Percentiles rank a stretch among this genome's conserved stretches.
phyloP scores from a whole-genome alignment of 1,284 basidiomycete genomes.

The Cryptococcus amylolentus region DNA sequence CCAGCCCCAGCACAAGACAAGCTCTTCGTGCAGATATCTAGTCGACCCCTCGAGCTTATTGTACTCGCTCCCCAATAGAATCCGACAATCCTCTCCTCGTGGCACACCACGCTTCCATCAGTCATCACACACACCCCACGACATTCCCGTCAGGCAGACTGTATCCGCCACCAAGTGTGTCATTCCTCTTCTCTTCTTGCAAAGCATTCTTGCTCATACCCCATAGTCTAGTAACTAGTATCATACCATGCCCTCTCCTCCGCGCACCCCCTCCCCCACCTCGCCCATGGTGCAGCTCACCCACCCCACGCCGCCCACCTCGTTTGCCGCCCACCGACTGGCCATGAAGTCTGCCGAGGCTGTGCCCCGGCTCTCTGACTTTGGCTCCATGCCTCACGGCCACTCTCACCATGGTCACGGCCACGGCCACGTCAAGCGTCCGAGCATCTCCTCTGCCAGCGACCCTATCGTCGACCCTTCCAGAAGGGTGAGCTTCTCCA shows the following conservation, averaged over 20 bases:
- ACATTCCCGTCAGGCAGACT: slow-evolving; percentile 1
- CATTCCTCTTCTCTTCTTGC: not conserved
- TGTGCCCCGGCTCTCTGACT: not conserved
- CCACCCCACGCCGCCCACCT: slow-evolving; percentile 26
- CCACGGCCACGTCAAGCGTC: slow-evolving; percentile 3
- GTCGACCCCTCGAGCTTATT: not conserved
- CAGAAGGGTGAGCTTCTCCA: slow-evolving; percentile 12
- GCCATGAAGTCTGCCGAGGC: not conserved
- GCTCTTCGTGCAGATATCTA: slow-evolving; percentile 1
- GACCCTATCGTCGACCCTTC: slow-evolving; percentile 4
- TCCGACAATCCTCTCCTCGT: not conserved
- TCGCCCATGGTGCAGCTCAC: slow-evolving; percentile 16
- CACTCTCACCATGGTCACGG: not conserved
- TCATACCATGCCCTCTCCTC: not conserved
- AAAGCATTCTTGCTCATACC: not conserved
- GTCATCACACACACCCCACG: not conserved
- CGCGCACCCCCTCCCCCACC: slow-evolving; percentile 9
- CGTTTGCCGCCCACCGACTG: slow-evolving; percentile 22
- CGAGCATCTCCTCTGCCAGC: slow-evolving; percentile 12
- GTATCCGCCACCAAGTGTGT: not conserved
- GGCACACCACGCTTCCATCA: not conserved
- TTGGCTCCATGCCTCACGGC: not conserved
- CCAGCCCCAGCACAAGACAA: not conserved
- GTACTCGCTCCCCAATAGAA: not conserved
- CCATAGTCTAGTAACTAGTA: slow-evolving; percentile 2